Conservation (phyloP, 495 filamentous ascomycete genomes). For the Niebla homalea region DNA sequence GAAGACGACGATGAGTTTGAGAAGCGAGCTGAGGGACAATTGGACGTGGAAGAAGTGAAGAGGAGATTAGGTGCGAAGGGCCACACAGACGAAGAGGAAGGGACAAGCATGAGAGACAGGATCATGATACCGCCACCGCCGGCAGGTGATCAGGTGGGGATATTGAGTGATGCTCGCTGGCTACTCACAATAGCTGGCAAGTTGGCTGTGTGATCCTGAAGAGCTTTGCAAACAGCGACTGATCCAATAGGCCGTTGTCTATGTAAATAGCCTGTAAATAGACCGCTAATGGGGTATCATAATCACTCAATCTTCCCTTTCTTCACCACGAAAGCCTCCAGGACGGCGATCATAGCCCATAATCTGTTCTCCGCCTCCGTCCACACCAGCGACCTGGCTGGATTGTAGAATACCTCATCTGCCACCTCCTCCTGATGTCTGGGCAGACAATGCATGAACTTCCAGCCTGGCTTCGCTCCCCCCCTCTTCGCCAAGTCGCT, state of each 20-base stretch:
- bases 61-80: constrained; percentile 1
- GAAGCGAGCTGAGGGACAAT: neutral
- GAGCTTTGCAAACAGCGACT: neutral
- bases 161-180: constrained; percentile 12
- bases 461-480: constrained; percentile 80
- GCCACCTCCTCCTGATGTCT: constrained; percentile 85
- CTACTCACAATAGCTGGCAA: constrained; percentile 7
- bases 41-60: constrained; percentile 3
- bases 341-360: constrained; percentile 73
- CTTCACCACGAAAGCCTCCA: constrained; percentile 87
- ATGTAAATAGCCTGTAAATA: no score
- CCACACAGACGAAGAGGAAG: neutral
- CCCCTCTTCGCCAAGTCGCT: constrained; percentile 66
- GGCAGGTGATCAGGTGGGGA: neutral
- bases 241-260: no score
- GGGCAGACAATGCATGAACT: constrained; percentile 98
- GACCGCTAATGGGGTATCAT: no score
- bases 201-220: neutral
- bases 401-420: constrained; percentile 85
- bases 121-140: neutral
- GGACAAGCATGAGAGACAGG: neutral
- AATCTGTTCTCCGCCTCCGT: constrained; percentile 87
- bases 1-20: neutral
- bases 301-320: constrained; percentile 49
- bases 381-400: constrained; percentile 66